phyloP scores from a whole-genome alignment of 805 yeast genomes.

The Dipodascopsis tothii region DNA sequence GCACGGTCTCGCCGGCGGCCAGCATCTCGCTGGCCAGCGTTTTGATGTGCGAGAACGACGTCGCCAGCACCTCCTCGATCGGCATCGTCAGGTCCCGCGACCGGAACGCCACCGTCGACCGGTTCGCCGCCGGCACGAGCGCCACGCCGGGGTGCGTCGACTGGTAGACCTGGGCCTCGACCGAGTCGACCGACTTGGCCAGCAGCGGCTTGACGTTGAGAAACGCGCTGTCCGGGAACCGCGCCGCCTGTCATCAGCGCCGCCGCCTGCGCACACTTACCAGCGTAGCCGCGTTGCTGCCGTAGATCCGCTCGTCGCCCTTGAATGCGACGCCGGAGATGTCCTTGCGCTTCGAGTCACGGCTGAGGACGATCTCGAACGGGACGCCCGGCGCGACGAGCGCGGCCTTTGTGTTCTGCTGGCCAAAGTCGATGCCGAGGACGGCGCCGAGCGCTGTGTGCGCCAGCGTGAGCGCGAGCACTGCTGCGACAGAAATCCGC shows the following conservation, averaged over 20 bases:
- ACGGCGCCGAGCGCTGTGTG: conserved; percentile 46
- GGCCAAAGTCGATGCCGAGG: conserved; percentile 83
- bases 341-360: conserved; percentile 89
- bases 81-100: conserved; percentile 45
- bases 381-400: conserved; percentile 86
- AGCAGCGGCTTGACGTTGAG: conserved; percentile 61
- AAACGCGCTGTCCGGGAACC: conserved; percentile 66
- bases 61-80: conserved; percentile 76
- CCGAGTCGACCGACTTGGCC: conserved; percentile 47
- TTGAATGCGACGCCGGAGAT: conserved; percentile 67
- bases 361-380: conserved; percentile 78
- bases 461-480: background rate
- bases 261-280: conserved; percentile 50
- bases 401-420: conserved; percentile 77
- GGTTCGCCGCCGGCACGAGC: conserved; percentile 35
- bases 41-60: conserved; percentile 64
- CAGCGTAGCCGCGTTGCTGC: conserved; percentile 35
- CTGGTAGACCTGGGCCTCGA: conserved; percentile 41
- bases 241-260: conserved; percentile 41
- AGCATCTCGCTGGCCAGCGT: conserved; percentile 57
- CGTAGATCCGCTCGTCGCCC: conserved; percentile 26
- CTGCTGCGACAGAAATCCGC: background rate
- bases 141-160: conserved; percentile 55
- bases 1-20: conserved; percentile 47
- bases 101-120: conserved; percentile 52